Conservation (phyloP, 1,284 basidiomycete species). For the Fomitiporia mediterranea region DNA sequence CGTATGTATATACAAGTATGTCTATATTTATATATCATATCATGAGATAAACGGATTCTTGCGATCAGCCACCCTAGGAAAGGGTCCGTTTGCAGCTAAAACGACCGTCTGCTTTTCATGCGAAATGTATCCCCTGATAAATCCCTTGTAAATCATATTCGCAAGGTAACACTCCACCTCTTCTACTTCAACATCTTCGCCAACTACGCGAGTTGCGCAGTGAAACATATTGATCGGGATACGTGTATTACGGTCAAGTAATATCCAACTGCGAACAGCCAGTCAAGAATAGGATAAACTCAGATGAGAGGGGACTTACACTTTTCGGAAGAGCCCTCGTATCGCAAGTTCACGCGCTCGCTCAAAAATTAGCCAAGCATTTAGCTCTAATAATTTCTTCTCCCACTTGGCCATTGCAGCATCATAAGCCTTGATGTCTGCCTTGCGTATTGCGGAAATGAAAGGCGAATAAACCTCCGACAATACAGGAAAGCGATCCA, state of each 20-base stretch:
- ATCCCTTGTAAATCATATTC: slow-evolving; percentile 91
- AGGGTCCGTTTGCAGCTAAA: slow-evolving; percentile 75
- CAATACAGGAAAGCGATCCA: slow-evolving; percentile 70
- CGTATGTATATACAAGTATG: no score
- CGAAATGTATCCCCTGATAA: slow-evolving; percentile 92
- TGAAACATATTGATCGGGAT: slow-evolving; percentile 79
- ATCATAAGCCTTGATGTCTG: slow-evolving; percentile 83
- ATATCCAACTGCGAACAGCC: slow-evolving; percentile 62
- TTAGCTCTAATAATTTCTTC: slow-evolving; percentile 71
- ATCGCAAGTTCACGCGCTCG: slow-evolving; percentile 84
- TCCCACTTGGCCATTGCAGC: slow-evolving; percentile 64
- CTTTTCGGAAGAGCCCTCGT: slow-evolving; percentile 79
- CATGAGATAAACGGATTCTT: slow-evolving; percentile 44
- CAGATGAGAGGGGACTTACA: slow-evolving; percentile 47
- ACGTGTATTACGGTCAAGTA: slow-evolving; percentile 63
- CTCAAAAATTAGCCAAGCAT: slow-evolving; percentile 84
- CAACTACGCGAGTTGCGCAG: slow-evolving; percentile 61
- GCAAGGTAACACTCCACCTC: slow-evolving; percentile 94
- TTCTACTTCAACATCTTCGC: slow-evolving; percentile 55
- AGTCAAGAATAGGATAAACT: neutral
- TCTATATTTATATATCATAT: no score
- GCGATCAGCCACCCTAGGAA: slow-evolving; percentile 66
- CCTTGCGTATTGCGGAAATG: slow-evolving; percentile 68
- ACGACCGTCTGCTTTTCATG: slow-evolving; percentile 94
- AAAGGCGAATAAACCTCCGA: slow-evolving; percentile 77